Percentiles rank a stretch among this genome's conserved stretches.
Evolutionary conservation across 805 yeast species (phyloP).

Genomic region (Yamadazyma sp.): DNA sequence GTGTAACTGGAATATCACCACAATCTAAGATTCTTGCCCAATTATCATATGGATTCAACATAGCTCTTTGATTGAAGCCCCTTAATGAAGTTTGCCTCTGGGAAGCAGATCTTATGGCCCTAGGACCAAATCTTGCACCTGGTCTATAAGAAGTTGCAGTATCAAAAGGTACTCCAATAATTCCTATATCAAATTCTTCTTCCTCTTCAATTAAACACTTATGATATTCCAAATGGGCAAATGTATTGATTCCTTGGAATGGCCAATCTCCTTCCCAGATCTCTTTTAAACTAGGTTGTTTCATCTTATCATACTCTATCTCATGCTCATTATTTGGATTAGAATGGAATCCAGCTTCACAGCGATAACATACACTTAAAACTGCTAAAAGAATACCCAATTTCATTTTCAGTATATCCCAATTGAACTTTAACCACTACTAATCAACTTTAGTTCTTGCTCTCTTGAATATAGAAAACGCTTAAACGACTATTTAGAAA

Average conservation of each 20-base stretch:
- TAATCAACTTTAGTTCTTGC: no score
- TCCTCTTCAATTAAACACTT: constrained; percentile 54
- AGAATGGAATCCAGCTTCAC: constrained; percentile 8
- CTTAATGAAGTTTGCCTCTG: constrained; percentile 67
- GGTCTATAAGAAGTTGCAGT: constrained; percentile 77
- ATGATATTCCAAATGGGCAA: constrained; percentile 67
- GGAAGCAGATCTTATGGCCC: constrained; percentile 64
- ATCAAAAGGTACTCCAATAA: constrained; percentile 81
- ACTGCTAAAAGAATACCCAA: no score
- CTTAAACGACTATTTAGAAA: no score
- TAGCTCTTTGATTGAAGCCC: constrained; percentile 69
- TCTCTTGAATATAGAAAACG: no score
- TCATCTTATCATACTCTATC: constrained; percentile 11
- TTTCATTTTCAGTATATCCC: no score
- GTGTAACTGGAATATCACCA: constrained; percentile 57
- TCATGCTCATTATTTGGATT: constrained; percentile 4
- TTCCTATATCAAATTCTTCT: constrained; percentile 58
- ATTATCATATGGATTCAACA: constrained; percentile 46
- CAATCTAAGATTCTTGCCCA: constrained; percentile 54
- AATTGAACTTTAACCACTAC: no score
- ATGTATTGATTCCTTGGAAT: constrained; percentile 62
- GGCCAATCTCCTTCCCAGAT: constrained; percentile 79
- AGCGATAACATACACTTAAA: no score
- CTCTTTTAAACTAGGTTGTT: constrained; percentile 45
- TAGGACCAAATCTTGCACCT: constrained; percentile 83